Conservation (phyloP, 768 basidiomycete species). For the Xerocomus potaroensis region DNA sequence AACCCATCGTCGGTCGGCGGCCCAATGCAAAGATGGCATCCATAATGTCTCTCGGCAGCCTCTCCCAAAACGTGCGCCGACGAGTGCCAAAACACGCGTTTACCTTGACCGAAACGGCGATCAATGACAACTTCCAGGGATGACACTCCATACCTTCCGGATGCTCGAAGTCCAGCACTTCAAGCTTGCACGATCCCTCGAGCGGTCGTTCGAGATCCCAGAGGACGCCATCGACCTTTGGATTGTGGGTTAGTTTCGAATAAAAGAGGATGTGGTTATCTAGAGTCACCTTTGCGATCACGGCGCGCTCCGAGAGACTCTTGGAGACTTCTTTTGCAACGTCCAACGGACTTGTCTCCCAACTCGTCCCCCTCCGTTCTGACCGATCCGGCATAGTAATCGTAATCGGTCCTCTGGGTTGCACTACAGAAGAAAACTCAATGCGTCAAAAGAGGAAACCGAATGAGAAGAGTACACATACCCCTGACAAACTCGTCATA, state of each 20-base stretch:
- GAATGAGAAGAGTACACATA: conserved; percentile 26
- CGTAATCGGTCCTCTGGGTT: conserved; percentile 78
- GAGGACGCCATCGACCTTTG: conserved; percentile 74
- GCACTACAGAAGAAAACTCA: conserved; percentile 35
- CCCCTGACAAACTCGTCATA: conserved; percentile 78
- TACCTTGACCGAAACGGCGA: conserved; percentile 44
- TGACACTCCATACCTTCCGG: conserved; percentile 73
- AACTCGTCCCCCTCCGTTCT: conserved; percentile 77
- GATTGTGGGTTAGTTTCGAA: not conserved
- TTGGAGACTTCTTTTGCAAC: conserved; percentile 86
- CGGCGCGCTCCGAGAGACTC: conserved; percentile 79
- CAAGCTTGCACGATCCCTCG: conserved; percentile 77
- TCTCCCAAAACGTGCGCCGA: conserved; percentile 98
- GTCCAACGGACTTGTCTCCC: conserved; percentile 93
- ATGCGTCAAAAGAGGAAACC: not conserved
- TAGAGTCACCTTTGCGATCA: conserved; percentile 81
- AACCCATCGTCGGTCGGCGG: conserved; percentile 98
- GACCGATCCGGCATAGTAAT: conserved; percentile 87
- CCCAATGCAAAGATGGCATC: conserved; percentile 94
- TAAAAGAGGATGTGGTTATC: not conserved
- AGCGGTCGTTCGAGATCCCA: conserved; percentile 97
- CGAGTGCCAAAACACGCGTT: conserved; percentile 99
- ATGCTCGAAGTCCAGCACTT: conserved; percentile 89
- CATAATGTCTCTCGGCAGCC: conserved; percentile 93
- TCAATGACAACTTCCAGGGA: not conserved